Percentiles rank a stretch among this genome's conserved stretches.
Conservation (phyloP, 2,329 filamentous ascomycete species). For the Bipolaris bicolor region DNA sequence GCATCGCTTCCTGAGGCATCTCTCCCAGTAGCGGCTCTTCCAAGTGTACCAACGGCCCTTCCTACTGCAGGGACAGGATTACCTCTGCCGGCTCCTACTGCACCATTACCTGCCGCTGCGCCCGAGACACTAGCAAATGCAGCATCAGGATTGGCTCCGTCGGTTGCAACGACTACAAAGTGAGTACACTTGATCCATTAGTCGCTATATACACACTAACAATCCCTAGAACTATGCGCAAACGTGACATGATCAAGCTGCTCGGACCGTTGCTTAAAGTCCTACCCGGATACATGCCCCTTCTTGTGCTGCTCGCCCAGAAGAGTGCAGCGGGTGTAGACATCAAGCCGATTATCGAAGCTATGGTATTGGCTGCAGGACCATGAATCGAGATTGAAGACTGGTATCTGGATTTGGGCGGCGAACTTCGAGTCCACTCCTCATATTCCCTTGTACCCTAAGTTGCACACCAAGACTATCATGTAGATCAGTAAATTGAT, state of each 20-base stretch:
- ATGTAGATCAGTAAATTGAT: background rate
- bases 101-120: background rate
- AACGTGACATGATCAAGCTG: slow-evolving; percentile 16
- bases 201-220: slow-evolving; percentile 1
- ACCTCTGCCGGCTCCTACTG: background rate
- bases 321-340: slow-evolving; percentile 34
- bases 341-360: slow-evolving; percentile 26
- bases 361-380: slow-evolving; percentile 13
- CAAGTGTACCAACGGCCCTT: background rate
- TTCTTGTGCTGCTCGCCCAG: slow-evolving; percentile 26
- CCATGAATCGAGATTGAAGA: slow-evolving; percentile 10
- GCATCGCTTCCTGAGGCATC: background rate
- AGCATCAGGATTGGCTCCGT: slow-evolving; percentile 11
- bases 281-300: slow-evolving; percentile 16
- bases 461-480: background rate
- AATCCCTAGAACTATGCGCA: slow-evolving; percentile 3
- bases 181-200: background rate
- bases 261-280: slow-evolving; percentile 10
- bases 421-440: slow-evolving; percentile 9
- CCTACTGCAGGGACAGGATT: background rate
- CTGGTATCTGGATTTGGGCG: slow-evolving; percentile 8
- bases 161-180: slow-evolving; percentile 10
- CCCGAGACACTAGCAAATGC: slow-evolving; percentile 1
- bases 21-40: background rate
- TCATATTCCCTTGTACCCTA: background rate